Percentiles rank a stretch among this genome's conserved stretches.
phyloP scores from a whole-genome alignment of 2,329 filamentous ascomycete genomes.

The Neofusicoccum ribis region DNA sequence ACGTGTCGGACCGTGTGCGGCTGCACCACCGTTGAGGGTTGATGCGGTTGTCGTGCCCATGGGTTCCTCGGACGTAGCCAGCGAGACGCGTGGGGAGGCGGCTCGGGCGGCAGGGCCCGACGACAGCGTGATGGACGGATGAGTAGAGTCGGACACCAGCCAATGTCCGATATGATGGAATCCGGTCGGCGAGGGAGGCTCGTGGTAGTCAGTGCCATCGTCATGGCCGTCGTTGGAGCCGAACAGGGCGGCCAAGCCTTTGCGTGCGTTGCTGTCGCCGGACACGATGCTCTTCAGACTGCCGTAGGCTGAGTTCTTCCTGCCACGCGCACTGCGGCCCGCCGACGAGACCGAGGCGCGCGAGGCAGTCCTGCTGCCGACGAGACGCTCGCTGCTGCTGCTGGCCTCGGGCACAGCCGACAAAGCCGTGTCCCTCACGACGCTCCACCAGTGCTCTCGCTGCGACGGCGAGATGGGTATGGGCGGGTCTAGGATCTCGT shows the following conservation, averaged over 20 bases:
- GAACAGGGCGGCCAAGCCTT: conserved; percentile 16
- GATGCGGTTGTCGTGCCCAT: background rate
- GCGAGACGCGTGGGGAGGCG: conserved; percentile 14
- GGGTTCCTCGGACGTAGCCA: conserved; percentile 12
- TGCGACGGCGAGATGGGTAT: conserved; percentile 27
- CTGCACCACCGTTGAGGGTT: background rate
- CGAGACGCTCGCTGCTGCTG: conserved; percentile 45
- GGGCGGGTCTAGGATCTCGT: conserved; percentile 50
- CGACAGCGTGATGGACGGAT: conserved; percentile 6
- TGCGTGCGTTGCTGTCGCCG: conserved; percentile 14
- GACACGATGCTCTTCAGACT: conserved; percentile 24
- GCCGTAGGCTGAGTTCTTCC: conserved; percentile 22
- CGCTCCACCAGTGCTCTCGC: conserved; percentile 32
- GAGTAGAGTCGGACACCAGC: background rate
- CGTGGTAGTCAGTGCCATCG: background rate
- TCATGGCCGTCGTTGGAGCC: background rate
- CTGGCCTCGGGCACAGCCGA: conserved; percentile 50
- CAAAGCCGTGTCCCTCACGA: conserved; percentile 41
- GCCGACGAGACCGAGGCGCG: conserved; percentile 11
- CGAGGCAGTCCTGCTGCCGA: conserved; percentile 21
- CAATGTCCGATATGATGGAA: background rate
- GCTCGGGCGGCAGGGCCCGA: conserved; percentile 7
- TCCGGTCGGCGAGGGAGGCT: background rate
- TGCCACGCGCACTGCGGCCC: conserved; percentile 17
- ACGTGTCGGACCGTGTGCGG: background rate